Conservation (phyloP, 2,329 filamentous ascomycete species). For the Aspergillus fructus region DNA sequence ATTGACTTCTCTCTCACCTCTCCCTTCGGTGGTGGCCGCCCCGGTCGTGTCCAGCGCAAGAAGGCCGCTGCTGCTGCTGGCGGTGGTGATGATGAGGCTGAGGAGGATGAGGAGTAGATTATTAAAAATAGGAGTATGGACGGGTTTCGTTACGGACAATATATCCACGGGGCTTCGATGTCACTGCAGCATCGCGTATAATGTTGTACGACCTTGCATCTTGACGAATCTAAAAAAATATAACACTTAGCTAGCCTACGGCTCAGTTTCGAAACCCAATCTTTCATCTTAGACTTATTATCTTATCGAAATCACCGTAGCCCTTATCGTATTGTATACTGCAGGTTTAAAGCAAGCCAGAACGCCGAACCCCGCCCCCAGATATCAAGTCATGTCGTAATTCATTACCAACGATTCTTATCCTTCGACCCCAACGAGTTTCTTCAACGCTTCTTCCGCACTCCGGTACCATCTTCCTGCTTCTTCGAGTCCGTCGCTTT, state of each 20-base stretch:
- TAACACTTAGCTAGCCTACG: conserved; percentile 28
- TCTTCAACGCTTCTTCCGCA: conserved; percentile 41
- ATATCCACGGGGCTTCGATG: conserved; percentile 32
- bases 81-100: conserved; percentile 57
- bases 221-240: conserved; percentile 33
- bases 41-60: conserved; percentile 98
- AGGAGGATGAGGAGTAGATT: conserved; percentile 72
- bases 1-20: conserved; percentile 98
- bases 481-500: conserved; percentile 48
- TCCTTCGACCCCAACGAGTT: conserved; percentile 34
- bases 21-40: conserved; percentile 94
- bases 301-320: not conserved
- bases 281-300: conserved; percentile 7
- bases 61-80: conserved; percentile 96
- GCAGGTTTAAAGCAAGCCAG: conserved; percentile 10
- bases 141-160: conserved; percentile 39
- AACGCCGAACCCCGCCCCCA: conserved; percentile 23
- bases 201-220: conserved; percentile 43
- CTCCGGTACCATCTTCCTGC: conserved; percentile 48
- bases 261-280: conserved; percentile 36
- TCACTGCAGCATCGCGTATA: conserved; percentile 39
- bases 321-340: conserved; percentile 6
- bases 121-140: conserved; percentile 40
- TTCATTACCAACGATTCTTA: conserved; percentile 12
- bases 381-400: conserved; percentile 25